Base-by-base conservation (phyloP, 1,284 basidiomycete genomes). In the Ganoderma sinense region DNA sequence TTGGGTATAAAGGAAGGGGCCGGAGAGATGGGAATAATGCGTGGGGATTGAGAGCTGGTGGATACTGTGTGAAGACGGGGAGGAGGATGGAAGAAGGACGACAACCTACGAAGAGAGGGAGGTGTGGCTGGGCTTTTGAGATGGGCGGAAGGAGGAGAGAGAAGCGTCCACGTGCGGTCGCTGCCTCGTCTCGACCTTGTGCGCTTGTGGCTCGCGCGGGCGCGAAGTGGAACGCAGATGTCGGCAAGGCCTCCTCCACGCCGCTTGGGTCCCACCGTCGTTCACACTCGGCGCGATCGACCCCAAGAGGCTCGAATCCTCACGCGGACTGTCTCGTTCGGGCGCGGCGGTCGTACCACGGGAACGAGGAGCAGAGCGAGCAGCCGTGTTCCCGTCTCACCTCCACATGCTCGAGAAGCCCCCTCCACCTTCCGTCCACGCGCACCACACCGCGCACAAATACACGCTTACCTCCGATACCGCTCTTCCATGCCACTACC, bases 121-220 rank as follows among this genome's bases (percentile, higher is more conserved):
- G 20, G 41, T 36, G 20, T 36, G 33, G 53, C 4, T 59, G 56
- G 56, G 45, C n/a, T 68, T 68, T 64, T 68, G 62, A 68, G 56
- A 43, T 60, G 63, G 36, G 36, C 16, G 56, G 33, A 53, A 29
- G 45, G 51, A 51, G 39, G 56, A 60, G 56, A 63, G 13, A 39
- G 36, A 39, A 39, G 36, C 36, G 36, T 39, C 36, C 43, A 68
- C 56, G 61, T 48, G 67, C 33, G 61, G 51, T 11, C 53, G 51
- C 29, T 39, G 36, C 41, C 29, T 23, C 43, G 23, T 39, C 23
- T 56, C 23, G 36, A 53, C 29, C 39, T n/a, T 51, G 51, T n/a
- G 29, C 62, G 51, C 66, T 23, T 45, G 26, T 40, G 41, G 53
- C 33, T 26, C 41, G 51, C 61, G 56, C 55, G 20, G 53, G 40